Evolutionary conservation across 192 early-diverging fungal genomes (phyloP).

Genomic region (Entomortierella beljakovae): DNA sequence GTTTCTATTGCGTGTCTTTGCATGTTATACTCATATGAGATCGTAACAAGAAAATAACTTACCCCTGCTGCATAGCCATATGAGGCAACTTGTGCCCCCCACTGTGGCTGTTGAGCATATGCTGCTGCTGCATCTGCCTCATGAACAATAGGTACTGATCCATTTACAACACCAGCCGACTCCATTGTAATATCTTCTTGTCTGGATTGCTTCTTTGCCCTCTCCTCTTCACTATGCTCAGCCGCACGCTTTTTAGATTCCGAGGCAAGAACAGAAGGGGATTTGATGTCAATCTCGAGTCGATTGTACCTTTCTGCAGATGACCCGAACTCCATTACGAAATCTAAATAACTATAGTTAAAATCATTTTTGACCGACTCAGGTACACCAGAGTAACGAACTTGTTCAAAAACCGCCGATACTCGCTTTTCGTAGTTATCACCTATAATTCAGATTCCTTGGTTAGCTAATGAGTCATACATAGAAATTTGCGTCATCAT

Average conservation of each 20-base stretch:
- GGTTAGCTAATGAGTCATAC: no score
- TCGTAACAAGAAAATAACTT: not conserved
- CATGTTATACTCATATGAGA: no score
- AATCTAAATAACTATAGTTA: slow-evolving; percentile 66
- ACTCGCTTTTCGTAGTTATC: slow-evolving; percentile 55
- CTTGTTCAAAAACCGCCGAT: slow-evolving; percentile 60
- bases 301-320: slow-evolving; percentile 58
- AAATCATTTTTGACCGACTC: slow-evolving; percentile 67
- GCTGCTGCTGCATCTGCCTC: not conserved
- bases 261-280: slow-evolving; percentile 19
- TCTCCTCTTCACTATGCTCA: slow-evolving; percentile 21
- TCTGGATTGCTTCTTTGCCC: slow-evolving; percentile 15
- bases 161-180: not conserved
- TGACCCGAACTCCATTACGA: slow-evolving; percentile 63
- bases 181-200: slow-evolving; percentile 22
- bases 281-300: slow-evolving; percentile 58
- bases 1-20: not conserved
- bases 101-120: slow-evolving; percentile 10
- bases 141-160: not conserved
- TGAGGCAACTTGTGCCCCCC: slow-evolving; percentile 6
- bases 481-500: not conserved
- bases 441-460: slow-evolving; percentile 19
- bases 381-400: slow-evolving; percentile 58
- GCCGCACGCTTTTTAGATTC: slow-evolving; percentile 58
- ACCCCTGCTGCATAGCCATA: slow-evolving; percentile 26